Base-by-base conservation (phyloP, 2,329 filamentous ascomycete genomes). In the Hypoxylon sp. region DNA sequence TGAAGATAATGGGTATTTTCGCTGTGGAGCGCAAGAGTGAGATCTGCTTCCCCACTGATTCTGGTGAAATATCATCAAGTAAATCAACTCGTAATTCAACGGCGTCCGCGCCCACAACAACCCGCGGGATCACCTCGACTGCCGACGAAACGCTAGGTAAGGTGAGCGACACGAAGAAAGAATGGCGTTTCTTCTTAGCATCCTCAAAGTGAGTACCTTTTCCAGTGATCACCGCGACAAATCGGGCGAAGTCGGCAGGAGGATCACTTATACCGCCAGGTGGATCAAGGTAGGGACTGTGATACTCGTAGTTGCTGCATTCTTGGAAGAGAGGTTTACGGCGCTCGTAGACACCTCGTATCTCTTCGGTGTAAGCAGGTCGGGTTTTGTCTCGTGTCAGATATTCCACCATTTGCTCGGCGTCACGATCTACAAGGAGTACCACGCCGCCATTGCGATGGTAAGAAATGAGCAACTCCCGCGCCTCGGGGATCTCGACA, bases 61-160 rank as follows among this genome's bases (percentile, higher is more conserved):
- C 93, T 0, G 88, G 80, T 2, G 88, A 84, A 4, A 89, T 87
- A 74, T 97, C 91, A 66, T 91, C 86, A 14, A 99, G 85, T 43
- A 99, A 82, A 79, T 99, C 96, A 3, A 97, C 92, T n/a, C 96
- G 89, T 54, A 99, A 81, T 79, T 99, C 96, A 9, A 98, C 93
- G 2, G 95, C 96, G 80, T 99, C 95, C 6, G 92, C 91, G 3
- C 96, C 96, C 41, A 96, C 89, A 11, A 91, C 88, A 45, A 94
- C 90, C 54, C 88, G 83, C 1, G 90, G 88, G 46, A 99, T 83
- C 27, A 90, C 81, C 19, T 89, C 83, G 7, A 88, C 77, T 29
- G 90, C 87, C 19, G 87, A 81, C 9, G 85, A 82, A 14, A 98
- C 81, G 71, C 92, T 87, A 1, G 94, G 92, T 54, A 96, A 83